Base-by-base conservation (phyloP, 2,329 filamentous ascomycete genomes). In the Apiospora kogelbergensis region DNA sequence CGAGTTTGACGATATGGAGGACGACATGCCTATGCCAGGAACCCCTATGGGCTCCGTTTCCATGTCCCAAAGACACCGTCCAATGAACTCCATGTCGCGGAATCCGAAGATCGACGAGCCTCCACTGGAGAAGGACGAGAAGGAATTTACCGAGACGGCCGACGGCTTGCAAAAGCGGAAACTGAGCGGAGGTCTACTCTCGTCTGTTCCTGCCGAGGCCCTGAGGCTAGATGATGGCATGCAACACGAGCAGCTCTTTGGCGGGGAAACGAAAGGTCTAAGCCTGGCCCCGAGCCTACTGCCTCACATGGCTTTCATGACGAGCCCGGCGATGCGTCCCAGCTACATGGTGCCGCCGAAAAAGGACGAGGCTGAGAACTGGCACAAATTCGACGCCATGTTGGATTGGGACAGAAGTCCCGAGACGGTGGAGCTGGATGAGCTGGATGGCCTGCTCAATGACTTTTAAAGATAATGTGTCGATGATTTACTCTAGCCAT, bases 61-160 rank as follows among this genome's bases (percentile, higher is more conserved):
- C 77, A 80, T 75, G 77, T 81, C 73, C 75, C 79, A 70, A 64
- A 75, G 74, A 63, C 76, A 76, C 41, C 76, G 80, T 75, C 67
- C 80, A 75, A 68, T 78, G 73, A 71, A 80, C 74, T 69, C 82
- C 71, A 82, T 86, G 66, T 80, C 83, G 65, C 88, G 91, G 74
- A 89, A 88, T 71, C 86, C 90, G 70, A 90, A 93, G 70, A 92
- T 91, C n/a, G 90, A 92, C 30, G 96, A 93, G 72, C 95, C 95
- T 66, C 94, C 94, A 20, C 85, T 98, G 45, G 95, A 98, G 82
- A 94, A 93, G 75, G 95, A 98, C 75, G 95, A 98, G 84, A 93
- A 92, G 77, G 96, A 98, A 80, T 99, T 99, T 78, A 98, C 95
- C 7, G 93, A 97, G 81, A 98, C 95, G 1, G 96, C 96, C 20